Evolutionary conservation across 2,329 filamentous ascomycete genomes (phyloP).

Genomic region (Leptographium wingfieldii): DNA sequence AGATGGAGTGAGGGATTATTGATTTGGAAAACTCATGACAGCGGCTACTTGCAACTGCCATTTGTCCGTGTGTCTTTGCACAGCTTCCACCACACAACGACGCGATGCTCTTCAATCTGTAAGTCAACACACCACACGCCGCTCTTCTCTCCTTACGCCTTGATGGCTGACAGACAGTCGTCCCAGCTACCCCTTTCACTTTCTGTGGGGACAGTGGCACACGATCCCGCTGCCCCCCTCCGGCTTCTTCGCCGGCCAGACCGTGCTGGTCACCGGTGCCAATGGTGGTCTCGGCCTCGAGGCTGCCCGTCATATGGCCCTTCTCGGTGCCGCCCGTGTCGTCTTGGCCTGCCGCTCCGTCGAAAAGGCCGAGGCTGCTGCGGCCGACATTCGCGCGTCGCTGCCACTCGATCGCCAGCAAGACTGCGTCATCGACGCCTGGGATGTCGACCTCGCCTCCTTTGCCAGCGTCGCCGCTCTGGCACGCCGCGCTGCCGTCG

Average conservation of each 20-base stretch:
- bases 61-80: background rate
- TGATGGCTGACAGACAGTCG: background rate
- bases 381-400: conserved; percentile 20
- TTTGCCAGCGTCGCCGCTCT: conserved; percentile 35
- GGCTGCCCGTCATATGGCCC: conserved; percentile 23
- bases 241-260: conserved; percentile 15
- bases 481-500: conserved; percentile 12
- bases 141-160: too few species aligned
- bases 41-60: too few species aligned
- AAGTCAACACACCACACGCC: too few species aligned
- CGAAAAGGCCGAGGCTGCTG: conserved; percentile 25
- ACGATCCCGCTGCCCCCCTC: conserved; percentile 12
- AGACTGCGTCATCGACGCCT: conserved; percentile 29
- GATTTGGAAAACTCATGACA: too few species aligned
- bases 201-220: conserved; percentile 12
- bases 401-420: conserved; percentile 7
- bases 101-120: conserved; percentile 4
- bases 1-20: too few species aligned
- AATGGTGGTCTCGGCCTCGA: conserved; percentile 27
- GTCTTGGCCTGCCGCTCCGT: conserved; percentile 25
- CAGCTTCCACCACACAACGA: conserved; percentile 3
- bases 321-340: conserved; percentile 23
- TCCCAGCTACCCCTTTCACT: conserved; percentile 5
- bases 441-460: conserved; percentile 34
- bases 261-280: conserved; percentile 25